Conservation (phyloP, 306 rosid species). For the Begonia fuchsioides region DNA sequence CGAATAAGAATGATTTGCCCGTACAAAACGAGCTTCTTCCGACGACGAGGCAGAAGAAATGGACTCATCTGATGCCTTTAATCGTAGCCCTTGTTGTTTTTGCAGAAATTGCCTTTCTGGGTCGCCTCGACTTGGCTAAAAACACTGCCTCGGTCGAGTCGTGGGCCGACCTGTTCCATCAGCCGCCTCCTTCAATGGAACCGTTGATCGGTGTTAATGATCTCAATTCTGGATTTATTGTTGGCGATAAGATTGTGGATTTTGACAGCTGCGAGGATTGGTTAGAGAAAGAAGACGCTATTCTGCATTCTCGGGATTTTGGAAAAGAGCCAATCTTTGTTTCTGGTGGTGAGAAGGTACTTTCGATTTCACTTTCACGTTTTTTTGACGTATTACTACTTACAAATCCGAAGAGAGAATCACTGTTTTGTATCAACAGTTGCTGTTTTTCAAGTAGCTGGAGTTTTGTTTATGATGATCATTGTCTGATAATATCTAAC, state of each 20-base stretch:
- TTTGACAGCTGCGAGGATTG: conserved; percentile 53
- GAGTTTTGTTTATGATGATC: too few relatives aligned
- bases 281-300: conserved; percentile 74
- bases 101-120: too few relatives aligned
- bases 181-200: conserved; percentile 15
- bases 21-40: conserved; percentile 15
- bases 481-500: too few relatives aligned
- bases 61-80: conserved; percentile 47
- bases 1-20: conserved; percentile 32
- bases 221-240: conserved; percentile 14
- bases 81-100: too few relatives aligned
- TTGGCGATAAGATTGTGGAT: conserved; percentile 21
- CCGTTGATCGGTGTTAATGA: conserved; percentile 14
- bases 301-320: conserved; percentile 57
- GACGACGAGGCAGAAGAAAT: conserved; percentile 33
- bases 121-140: too few relatives aligned
- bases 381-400: too few relatives aligned
- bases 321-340: conserved; percentile 48
- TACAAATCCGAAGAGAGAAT: too few relatives aligned
- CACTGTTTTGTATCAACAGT: too few relatives aligned
- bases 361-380: background rate
- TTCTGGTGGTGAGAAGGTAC: conserved; percentile 65
- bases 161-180: conserved; percentile 48
- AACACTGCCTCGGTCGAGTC: too few relatives aligned
- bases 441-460: too few relatives aligned